These are phyloP conservation scores for Withania somnifera DNA, from an alignment of 305 asterid genomes.

Conservation along the genomic window DNA sequence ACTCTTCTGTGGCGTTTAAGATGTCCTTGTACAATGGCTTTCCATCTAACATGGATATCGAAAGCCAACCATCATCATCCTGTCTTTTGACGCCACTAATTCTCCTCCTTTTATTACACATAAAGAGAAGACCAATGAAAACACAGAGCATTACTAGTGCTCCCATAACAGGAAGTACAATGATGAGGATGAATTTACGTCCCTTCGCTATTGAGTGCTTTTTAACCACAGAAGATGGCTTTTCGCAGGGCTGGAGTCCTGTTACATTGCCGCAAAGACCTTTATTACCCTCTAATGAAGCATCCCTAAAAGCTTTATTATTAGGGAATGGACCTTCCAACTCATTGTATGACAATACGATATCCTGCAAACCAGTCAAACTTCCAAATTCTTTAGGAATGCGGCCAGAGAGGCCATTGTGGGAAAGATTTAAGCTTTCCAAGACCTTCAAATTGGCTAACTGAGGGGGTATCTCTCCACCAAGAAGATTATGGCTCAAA, in stretches of 20 bases:
- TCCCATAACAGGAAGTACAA: background rate
- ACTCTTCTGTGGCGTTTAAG: slow-evolving; percentile 7
- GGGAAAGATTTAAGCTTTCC: slow-evolving; percentile 6
- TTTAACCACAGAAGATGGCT: background rate
- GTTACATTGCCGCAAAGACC: slow-evolving; percentile 10
- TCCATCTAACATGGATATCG: background rate
- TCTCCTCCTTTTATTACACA: background rate
- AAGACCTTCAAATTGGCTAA: background rate
- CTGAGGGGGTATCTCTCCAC: slow-evolving; percentile 4
- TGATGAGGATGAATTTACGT: background rate
- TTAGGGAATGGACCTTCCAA: slow-evolving; percentile 7
- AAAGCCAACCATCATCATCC: background rate
- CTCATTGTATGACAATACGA: slow-evolving; percentile 8
- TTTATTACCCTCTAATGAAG: slow-evolving; percentile 4
- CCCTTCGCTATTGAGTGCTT: background rate
- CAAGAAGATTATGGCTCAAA: slow-evolving; percentile 3
- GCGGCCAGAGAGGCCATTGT: slow-evolving; percentile 1
- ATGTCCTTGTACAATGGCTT: slow-evolving; percentile 6
- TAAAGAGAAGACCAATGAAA: background rate
- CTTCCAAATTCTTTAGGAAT: background rate
- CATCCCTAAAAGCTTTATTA: background rate
- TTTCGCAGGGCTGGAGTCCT: slow-evolving; percentile 2
- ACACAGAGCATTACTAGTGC: background rate
- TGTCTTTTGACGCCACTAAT: background rate
- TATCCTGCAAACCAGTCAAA: background rate